A percentile compares a stretch with the other conserved stretches of the same genome.
Conservation (phyloP, 2,329 filamentous ascomycete genomes). For the Colletotrichum simmondsii region DNA sequence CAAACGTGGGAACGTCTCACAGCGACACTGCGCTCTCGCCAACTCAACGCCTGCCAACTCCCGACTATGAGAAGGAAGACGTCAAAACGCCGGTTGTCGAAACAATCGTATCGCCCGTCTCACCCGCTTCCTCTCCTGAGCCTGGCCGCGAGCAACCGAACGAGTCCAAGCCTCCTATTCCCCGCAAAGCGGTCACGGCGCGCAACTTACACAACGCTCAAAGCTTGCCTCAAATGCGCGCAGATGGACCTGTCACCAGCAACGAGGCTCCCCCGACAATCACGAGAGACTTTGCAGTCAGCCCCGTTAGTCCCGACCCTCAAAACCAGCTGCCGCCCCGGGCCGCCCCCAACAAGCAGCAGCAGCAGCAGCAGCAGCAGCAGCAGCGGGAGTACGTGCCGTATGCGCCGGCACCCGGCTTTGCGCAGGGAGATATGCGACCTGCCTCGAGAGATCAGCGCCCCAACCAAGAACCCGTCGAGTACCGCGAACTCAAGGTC, state of each 20-base stretch:
- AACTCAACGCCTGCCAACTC: slow-evolving; percentile 55
- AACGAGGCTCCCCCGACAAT: slow-evolving; percentile 39
- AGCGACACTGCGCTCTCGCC: slow-evolving; percentile 34
- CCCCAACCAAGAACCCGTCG: slow-evolving; percentile 34
- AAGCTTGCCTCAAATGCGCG: slow-evolving; percentile 39
- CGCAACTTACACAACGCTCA: slow-evolving; percentile 39
- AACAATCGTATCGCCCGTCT: slow-evolving; percentile 53
- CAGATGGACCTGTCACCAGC: slow-evolving; percentile 33
- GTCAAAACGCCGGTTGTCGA: slow-evolving; percentile 49
- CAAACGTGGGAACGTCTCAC: slow-evolving; percentile 28
- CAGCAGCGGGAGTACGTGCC: slow-evolving; percentile 10
- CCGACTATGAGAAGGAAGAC: slow-evolving; percentile 59
- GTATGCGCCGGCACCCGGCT: slow-evolving; percentile 2
- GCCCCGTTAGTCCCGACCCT: slow-evolving; percentile 35
- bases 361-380: slow-evolving; percentile 23
- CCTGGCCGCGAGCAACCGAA: slow-evolving; percentile 38
- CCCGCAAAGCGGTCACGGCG: slow-evolving; percentile 41
- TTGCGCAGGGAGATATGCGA: slow-evolving; percentile 12
- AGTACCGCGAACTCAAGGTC: slow-evolving; percentile 53
- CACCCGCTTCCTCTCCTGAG: slow-evolving; percentile 57
- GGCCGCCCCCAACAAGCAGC: slow-evolving; percentile 41
- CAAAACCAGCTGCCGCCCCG: slow-evolving; percentile 44
- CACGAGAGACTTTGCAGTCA: slow-evolving; percentile 30
- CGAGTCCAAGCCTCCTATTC: slow-evolving; percentile 36
- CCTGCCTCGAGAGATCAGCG: slow-evolving; percentile 19